Evolutionary conservation across 2,329 filamentous ascomycete species (phyloP).

Genomic region (Exophiala bonariae): DNA sequence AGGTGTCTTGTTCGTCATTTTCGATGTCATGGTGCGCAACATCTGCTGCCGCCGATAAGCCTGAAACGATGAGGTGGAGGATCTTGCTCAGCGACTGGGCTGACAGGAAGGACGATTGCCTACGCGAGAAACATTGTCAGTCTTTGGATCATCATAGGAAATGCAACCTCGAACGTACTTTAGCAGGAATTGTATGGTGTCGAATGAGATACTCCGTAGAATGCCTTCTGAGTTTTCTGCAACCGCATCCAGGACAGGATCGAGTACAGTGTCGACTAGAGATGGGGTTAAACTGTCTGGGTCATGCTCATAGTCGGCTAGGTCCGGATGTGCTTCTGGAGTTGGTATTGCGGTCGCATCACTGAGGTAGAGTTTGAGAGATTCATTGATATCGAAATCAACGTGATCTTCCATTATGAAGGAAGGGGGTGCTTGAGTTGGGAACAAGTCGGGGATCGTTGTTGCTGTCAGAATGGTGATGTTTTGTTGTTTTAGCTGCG

Average conservation of each 20-base stretch:
- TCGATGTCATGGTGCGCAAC: conserved; percentile 83
- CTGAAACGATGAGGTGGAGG: conserved; percentile 85
- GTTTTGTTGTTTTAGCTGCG: no score
- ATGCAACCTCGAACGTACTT: conserved; percentile 69
- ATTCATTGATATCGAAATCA: conserved; percentile 93
- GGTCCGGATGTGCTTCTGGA: conserved; percentile 76
- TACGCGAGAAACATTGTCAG: conserved; percentile 66
- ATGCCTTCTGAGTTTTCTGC: conserved; percentile 91
- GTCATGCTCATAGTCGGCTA: conserved; percentile 91
- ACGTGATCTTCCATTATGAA: conserved; percentile 61
- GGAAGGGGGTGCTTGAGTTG: background rate
- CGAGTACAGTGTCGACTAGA: conserved; percentile 80
- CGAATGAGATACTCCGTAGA: conserved; percentile 74
- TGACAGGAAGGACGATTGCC: conserved; percentile 77
- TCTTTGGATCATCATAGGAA: conserved; percentile 37
- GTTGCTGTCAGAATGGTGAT: no score
- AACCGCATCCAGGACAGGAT: conserved; percentile 88
- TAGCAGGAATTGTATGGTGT: conserved; percentile 91
- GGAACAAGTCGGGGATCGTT: background rate
- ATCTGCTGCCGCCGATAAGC: conserved; percentile 81
- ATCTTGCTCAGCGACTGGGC: conserved; percentile 85
- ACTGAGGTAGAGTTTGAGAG: conserved; percentile 94
- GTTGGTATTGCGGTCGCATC: conserved; percentile 82
- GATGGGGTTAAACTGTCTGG: conserved; percentile 77
- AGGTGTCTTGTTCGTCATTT: conserved; percentile 83